phyloP scores from a whole-genome alignment of 2,329 filamentous ascomycete genomes.

The Akanthomyces dipterigenus region DNA sequence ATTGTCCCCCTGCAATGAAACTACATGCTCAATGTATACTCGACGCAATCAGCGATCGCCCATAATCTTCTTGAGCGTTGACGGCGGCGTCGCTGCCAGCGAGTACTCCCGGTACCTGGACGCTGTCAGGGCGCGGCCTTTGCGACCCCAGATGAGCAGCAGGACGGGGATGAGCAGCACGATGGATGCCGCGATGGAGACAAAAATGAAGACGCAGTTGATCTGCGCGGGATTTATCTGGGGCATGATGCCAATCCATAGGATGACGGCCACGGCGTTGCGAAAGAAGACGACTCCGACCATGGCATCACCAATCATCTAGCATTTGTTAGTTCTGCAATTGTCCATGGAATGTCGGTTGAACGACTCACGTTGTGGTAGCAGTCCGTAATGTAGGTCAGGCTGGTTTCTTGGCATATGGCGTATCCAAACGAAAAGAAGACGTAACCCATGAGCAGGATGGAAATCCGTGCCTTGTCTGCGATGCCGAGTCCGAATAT shows the following conservation, averaged over 20 bases:
- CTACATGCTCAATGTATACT: not conserved
- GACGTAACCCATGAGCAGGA: not conserved
- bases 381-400: conserved; percentile 5
- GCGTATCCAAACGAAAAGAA: not conserved
- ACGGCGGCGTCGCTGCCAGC: not conserved
- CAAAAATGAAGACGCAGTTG: not conserved
- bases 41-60: not conserved
- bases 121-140: not conserved
- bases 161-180: conserved; percentile 3
- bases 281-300: conserved; percentile 6
- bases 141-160: not conserved
- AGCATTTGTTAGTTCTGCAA: not conserved
- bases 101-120: conserved; percentile 2
- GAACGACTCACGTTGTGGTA: conserved; percentile 1
- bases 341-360: too few relatives aligned
- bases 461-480: not conserved
- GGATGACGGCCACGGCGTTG: not conserved
- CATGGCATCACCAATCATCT: conserved; percentile 9
- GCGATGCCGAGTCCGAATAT: not conserved
- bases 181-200: not conserved
- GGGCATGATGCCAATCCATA: conserved; percentile 4
- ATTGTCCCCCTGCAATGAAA: not conserved
- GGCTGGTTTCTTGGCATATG: not conserved
- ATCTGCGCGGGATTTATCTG: not conserved
- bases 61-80: conserved; percentile 4